A percentile compares a stretch with the other conserved stretches of the same genome.
Conservation (phyloP, 2,329 filamentous ascomycete genomes). For the Davidsoniella virescens region DNA sequence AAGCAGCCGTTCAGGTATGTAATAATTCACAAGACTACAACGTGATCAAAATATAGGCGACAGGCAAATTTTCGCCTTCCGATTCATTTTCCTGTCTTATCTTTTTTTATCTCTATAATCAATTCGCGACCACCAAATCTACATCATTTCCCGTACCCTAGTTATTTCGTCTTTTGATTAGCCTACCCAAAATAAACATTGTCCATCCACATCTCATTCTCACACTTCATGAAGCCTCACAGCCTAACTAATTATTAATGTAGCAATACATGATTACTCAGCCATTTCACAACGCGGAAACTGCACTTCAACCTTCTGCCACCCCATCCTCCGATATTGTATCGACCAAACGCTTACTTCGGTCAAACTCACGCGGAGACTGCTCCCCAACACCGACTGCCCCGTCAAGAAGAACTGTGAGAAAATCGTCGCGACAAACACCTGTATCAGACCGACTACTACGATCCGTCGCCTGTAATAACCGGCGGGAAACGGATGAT, state of each 20-base stretch:
- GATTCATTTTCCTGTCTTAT: background rate
- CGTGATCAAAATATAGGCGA: no score
- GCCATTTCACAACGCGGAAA: background rate
- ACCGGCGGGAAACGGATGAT: background rate
- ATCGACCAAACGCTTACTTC: background rate
- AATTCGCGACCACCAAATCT: background rate
- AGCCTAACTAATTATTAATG: background rate
- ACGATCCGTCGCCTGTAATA: slow-evolving; percentile 2
- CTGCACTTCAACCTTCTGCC: background rate
- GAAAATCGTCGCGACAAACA: slow-evolving; percentile 4
- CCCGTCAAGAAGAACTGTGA: background rate
- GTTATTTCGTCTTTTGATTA: background rate
- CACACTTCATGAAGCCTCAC: no score
- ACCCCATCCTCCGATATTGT: slow-evolving; percentile 1
- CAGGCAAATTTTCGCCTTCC: background rate
- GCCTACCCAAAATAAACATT: no score
- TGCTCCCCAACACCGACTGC: background rate
- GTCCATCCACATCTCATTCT: no score
- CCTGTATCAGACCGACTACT: slow-evolving; percentile 4
- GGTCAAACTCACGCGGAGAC: slow-evolving; percentile 1
- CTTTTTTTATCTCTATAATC: no score
- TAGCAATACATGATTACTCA: background rate
- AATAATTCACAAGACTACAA: no score
- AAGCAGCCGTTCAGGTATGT: slow-evolving; percentile 24
- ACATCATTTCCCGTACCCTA: background rate